A percentile compares a stretch with the other conserved stretches of the same genome.
Conservation (phyloP, 257 asterid genomes). For the Solanum commersonii region DNA sequence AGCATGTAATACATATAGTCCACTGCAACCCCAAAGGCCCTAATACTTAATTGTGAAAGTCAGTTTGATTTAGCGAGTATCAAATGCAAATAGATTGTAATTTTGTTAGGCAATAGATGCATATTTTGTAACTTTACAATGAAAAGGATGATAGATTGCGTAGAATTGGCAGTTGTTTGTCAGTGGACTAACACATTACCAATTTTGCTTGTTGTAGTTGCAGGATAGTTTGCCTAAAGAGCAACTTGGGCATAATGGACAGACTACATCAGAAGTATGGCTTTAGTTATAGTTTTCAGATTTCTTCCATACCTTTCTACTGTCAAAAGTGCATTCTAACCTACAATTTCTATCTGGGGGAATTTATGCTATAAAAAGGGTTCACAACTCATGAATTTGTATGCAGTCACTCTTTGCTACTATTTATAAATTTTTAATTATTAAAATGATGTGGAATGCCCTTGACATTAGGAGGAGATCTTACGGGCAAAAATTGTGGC, state of each 20-base stretch:
- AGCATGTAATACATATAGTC: background rate
- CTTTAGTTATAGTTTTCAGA: background rate
- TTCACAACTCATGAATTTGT: background rate
- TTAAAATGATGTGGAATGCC: background rate
- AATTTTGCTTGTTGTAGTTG: constrained; percentile 1
- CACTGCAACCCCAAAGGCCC: background rate
- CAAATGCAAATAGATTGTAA: background rate
- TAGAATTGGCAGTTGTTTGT: background rate
- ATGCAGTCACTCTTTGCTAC: background rate
- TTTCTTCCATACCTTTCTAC: background rate
- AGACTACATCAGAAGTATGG: constrained; percentile 46
- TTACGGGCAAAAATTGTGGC: constrained; percentile 57
- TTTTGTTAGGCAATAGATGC: background rate
- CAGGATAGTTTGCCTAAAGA: constrained; percentile 55
- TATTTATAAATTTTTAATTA: background rate
- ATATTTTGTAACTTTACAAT: background rate
- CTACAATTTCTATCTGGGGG: background rate
- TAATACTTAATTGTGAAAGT: background rate
- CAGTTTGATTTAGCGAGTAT: background rate
- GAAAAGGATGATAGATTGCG: background rate
- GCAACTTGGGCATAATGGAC: constrained; percentile 39
- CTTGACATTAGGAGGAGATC: constrained; percentile 47
- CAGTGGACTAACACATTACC: background rate
- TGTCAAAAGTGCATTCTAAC: background rate
- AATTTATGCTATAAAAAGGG: background rate